These are phyloP conservation scores for Ramichloridium luteum DNA, from an alignment of 2,329 filamentous ascomycete species.

Conservation along the genomic window DNA sequence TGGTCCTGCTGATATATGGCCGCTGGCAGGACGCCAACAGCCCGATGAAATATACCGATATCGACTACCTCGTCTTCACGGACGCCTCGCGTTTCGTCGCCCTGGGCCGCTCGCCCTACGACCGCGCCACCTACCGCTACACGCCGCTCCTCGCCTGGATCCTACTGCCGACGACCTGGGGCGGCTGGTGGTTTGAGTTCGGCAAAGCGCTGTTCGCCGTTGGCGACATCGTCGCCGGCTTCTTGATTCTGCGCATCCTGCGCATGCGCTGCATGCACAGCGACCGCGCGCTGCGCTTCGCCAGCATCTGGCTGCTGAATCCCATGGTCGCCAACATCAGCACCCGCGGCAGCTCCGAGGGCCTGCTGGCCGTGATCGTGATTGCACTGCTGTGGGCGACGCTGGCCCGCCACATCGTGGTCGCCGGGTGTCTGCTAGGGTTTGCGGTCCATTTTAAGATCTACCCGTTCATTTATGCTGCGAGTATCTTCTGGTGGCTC, in stretches of 20 bases:
- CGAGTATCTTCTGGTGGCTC: slow-evolving; percentile 70
- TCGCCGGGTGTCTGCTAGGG: slow-evolving; percentile 67
- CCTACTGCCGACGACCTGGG: slow-evolving; percentile 63
- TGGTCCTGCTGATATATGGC: slow-evolving; percentile 70
- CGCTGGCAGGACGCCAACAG: slow-evolving; percentile 86
- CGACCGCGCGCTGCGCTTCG: slow-evolving; percentile 56
- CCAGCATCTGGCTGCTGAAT: slow-evolving; percentile 85
- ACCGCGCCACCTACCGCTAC: slow-evolving; percentile 89
- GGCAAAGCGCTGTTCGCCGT: slow-evolving; percentile 79
- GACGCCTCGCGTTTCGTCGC: slow-evolving; percentile 73
- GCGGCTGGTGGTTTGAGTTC: slow-evolving; percentile 57
- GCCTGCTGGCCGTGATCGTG: slow-evolving; percentile 73
- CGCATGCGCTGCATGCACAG: slow-evolving; percentile 31
- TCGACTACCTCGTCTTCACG: slow-evolving; percentile 97
- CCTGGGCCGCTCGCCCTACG: slow-evolving; percentile 62
- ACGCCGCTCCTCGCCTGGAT: slow-evolving; percentile 90
- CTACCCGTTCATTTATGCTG: slow-evolving; percentile 92
- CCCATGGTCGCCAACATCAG: slow-evolving; percentile 98
- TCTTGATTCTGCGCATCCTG: slow-evolving; percentile 53
- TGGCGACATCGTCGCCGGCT: slow-evolving; percentile 75
- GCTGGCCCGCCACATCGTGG: slow-evolving; percentile 44
- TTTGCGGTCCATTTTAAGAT: slow-evolving; percentile 95
- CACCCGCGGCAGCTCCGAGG: slow-evolving; percentile 87
- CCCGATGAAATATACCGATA: slow-evolving; percentile 94
- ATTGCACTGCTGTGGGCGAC: slow-evolving; percentile 75